Evolutionary conservation across 371 early-diverging fungal genomes (phyloP).

Genomic region (Rhizopus arrhizus): DNA sequence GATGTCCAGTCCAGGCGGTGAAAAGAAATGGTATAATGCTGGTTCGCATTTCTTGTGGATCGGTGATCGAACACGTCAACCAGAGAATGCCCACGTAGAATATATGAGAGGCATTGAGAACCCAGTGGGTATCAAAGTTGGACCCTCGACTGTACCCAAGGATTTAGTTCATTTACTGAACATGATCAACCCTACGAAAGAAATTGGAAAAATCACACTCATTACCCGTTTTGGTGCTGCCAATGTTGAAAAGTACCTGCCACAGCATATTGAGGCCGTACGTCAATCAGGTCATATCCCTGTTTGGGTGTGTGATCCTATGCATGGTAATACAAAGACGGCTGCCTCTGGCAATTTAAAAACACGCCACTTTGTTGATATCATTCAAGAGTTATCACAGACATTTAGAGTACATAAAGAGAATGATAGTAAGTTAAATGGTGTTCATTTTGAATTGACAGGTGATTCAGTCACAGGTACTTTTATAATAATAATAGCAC

Average conservation of each 20-base stretch:
- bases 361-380: slow-evolving; percentile 88
- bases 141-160: slow-evolving; percentile 86
- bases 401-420: slow-evolving; percentile 84
- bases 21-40: slow-evolving; percentile 60
- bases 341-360: slow-evolving; percentile 77
- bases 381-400: slow-evolving; percentile 77
- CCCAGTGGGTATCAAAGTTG: slow-evolving; percentile 96
- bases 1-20: slow-evolving; percentile 46
- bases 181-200: slow-evolving; percentile 83
- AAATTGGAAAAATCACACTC: slow-evolving; percentile 89
- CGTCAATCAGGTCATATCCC: slow-evolving; percentile 81
- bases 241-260: slow-evolving; percentile 80
- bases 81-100: slow-evolving; percentile 94
- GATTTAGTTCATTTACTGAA: slow-evolving; percentile 82
- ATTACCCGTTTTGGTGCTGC: slow-evolving; percentile 93
- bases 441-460: slow-evolving; percentile 96
- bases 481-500: too few relatives aligned
- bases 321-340: slow-evolving; percentile 96
- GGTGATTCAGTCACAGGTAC: slow-evolving; percentile 85
- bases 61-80: slow-evolving; percentile 95
- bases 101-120: slow-evolving; percentile 94
- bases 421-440: slow-evolving; percentile 76
- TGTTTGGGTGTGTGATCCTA: slow-evolving; percentile 97
- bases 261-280: slow-evolving; percentile 89
- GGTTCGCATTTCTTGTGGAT: slow-evolving; percentile 97